Percentiles rank a stretch among this genome's conserved stretches.
Evolutionary conservation across 371 early-diverging fungal genomes (phyloP).

Genomic region (Parasitella parasitica): DNA sequence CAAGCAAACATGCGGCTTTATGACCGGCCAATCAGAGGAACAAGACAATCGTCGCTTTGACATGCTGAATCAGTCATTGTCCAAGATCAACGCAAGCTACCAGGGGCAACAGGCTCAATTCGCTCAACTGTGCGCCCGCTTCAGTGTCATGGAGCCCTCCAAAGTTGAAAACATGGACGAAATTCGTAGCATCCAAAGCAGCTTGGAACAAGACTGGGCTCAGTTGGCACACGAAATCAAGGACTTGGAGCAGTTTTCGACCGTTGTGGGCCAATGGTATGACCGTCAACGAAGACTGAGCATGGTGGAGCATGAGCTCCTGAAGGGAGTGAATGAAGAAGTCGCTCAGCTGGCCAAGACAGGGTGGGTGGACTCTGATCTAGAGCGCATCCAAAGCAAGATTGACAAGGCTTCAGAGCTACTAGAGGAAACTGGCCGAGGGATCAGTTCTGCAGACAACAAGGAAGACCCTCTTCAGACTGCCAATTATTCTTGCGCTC

Average conservation of each 20-base stretch:
- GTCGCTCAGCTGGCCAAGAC: slow-evolving; percentile 25
- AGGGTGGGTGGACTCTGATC: slow-evolving; percentile 21
- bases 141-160: slow-evolving; percentile 15
- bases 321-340: slow-evolving; percentile 30
- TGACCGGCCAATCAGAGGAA: slow-evolving; percentile 45
- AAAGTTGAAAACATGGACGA: slow-evolving; percentile 24
- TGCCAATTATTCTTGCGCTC: slow-evolving; percentile 47
- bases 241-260: slow-evolving; percentile 24
- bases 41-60: slow-evolving; percentile 38
- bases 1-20: slow-evolving; percentile 46
- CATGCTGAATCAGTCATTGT: slow-evolving; percentile 16
- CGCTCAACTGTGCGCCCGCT: slow-evolving; percentile 23
- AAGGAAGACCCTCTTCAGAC: slow-evolving; percentile 43
- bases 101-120: slow-evolving; percentile 20
- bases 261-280: slow-evolving; percentile 38
- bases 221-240: slow-evolving; percentile 27
- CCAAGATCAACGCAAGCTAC: slow-evolving; percentile 13
- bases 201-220: slow-evolving; percentile 33
- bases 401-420: slow-evolving; percentile 23
- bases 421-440: slow-evolving; percentile 22
- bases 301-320: slow-evolving; percentile 20
- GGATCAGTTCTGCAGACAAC: slow-evolving; percentile 20
- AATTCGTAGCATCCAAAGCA: slow-evolving; percentile 10
- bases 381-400: slow-evolving; percentile 16
- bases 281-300: slow-evolving; percentile 37